Conservation (phyloP, 2,329 filamentous ascomycete genomes). For the Hypoxylon sp. region DNA sequence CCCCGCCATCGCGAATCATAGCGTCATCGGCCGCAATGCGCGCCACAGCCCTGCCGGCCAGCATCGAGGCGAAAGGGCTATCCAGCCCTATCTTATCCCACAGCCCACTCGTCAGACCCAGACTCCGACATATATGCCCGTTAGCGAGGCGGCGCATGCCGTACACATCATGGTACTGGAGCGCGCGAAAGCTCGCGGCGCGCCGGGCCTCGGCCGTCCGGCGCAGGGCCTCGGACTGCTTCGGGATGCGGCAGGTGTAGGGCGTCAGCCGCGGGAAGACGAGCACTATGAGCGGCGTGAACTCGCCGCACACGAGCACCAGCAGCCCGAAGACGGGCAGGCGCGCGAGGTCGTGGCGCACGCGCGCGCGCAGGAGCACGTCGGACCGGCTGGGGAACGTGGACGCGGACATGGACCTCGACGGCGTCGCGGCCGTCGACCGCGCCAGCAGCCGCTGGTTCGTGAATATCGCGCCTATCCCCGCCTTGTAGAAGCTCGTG, state of each 20-base stretch:
- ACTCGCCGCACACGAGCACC: constrained; percentile 82
- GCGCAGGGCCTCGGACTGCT: constrained; percentile 70
- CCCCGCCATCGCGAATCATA: constrained; percentile 71
- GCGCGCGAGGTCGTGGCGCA: constrained; percentile 75
- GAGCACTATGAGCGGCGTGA: constrained; percentile 82
- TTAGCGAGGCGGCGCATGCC: constrained; percentile 18
- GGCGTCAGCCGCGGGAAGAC: constrained; percentile 77
- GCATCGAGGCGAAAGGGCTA: constrained; percentile 63
- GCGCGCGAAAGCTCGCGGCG: constrained; percentile 56
- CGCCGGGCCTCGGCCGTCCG: constrained; percentile 62
- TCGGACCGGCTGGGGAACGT: constrained; percentile 67
- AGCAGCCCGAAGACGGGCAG: constrained; percentile 81
- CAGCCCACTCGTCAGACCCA: constrained; percentile 53
- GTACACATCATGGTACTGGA: constrained; percentile 46
- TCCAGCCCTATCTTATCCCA: constrained; percentile 61
- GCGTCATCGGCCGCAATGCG: constrained; percentile 77
- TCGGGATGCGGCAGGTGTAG: constrained; percentile 82
- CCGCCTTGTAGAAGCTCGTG: constrained; percentile 85
- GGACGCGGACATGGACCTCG: constrained; percentile 55
- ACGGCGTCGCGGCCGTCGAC: constrained; percentile 47
- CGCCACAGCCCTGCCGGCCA: constrained; percentile 61
- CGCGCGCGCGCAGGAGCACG: constrained; percentile 74
- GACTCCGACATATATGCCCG: constrained; percentile 42
- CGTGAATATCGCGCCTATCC: constrained; percentile 75
- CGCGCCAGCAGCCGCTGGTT: constrained; percentile 66